Evolutionary conservation across 2,329 filamentous ascomycete species (phyloP).

Genomic region (Cladosporium sp.): DNA sequence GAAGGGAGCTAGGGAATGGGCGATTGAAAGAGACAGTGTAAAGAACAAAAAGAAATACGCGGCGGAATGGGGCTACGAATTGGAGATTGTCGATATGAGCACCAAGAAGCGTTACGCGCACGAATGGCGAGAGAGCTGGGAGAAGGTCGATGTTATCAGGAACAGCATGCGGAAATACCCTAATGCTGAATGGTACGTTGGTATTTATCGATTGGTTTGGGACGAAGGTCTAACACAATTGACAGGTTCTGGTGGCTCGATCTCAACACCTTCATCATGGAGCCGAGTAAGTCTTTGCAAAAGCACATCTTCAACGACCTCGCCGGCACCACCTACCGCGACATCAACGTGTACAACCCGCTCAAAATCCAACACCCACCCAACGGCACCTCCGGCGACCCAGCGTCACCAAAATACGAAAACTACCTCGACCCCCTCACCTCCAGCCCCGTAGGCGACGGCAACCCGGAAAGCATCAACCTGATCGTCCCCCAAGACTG

Average conservation of each 20-base stretch:
- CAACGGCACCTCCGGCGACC: constrained; percentile 35
- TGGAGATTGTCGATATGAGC: constrained; percentile 97
- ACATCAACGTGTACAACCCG: constrained; percentile 95
- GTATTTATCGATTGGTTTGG: too few relatives aligned
- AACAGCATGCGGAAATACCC: constrained; percentile 90
- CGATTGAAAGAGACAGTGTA: constrained; percentile 92
- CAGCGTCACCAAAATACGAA: constrained; percentile 38
- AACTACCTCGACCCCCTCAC: constrained; percentile 70
- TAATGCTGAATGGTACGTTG: constrained; percentile 85
- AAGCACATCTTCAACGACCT: constrained; percentile 83
- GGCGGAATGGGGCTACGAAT: constrained; percentile 82
- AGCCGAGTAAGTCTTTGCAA: constrained; percentile 84
- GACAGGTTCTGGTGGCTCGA: constrained; percentile 99
- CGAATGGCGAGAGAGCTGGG: constrained; percentile 99
- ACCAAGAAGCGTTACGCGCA: constrained; percentile 98
- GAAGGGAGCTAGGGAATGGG: constrained; percentile 97
- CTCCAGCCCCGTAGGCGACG: constrained; percentile 70
- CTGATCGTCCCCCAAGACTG: constrained; percentile 90
- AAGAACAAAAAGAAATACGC: constrained; percentile 91
- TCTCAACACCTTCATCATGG: constrained; percentile 97
- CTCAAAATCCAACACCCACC: constrained; percentile 87
- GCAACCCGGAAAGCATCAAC: constrained; percentile 72
- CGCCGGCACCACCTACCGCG: constrained; percentile 71
- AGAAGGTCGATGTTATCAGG: constrained; percentile 92
- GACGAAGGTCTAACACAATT: constrained; percentile 12